Base-by-base conservation (phyloP, 2,329 filamentous ascomycete species). In the Herpotrichia juniperi region DNA sequence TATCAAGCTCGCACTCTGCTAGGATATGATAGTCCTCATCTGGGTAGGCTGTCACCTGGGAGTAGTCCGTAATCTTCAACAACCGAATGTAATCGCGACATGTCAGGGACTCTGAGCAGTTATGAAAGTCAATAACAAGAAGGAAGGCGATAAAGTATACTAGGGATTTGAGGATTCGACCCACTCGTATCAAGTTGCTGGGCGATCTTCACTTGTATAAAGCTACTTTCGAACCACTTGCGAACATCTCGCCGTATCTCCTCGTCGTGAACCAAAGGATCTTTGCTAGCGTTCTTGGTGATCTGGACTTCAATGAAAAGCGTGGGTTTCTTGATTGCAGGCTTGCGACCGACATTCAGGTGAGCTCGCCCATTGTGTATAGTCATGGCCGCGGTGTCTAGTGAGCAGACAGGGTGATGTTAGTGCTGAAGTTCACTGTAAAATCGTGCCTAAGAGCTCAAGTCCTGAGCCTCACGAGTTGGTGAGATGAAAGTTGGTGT, bases 211-310 rank as follows among this genome's bases (percentile, higher is more conserved):
- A 78, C 57, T 10, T 68, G 55, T 3, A 62, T 57, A 51, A 72
- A 76, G 17, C 64, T 71, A 8, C 67, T 61, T 9, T 43, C 40
- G n/a, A 78, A 57, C 71, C 71, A 78, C 40, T 69, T 52, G 12
- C 60, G 61, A 12, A 79, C 63, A 22, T 75, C 68, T 28, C 16
- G 19, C 9, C 25, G 34, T n/a, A 58, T 53, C 6, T 51, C 39
- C 10, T 53, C 42, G 4, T 42, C 19, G 16, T 35, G 31, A 16
- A 51, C n/a, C 25, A 51, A 44, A 31, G 34, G 39, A 24, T 50
- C 42, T 14, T 30, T 30, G 9, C 8, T 30, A 11, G 39, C 22
- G 26, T 40, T 30, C 6, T 50, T 49, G 5, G 42, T 46, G 4
- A 57, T 46, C 42, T 53, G 46, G 25, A 57, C 56, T 28, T 61